Base-by-base conservation (phyloP, 345 rosid genomes). In the Odontarrhena argentea region DNA sequence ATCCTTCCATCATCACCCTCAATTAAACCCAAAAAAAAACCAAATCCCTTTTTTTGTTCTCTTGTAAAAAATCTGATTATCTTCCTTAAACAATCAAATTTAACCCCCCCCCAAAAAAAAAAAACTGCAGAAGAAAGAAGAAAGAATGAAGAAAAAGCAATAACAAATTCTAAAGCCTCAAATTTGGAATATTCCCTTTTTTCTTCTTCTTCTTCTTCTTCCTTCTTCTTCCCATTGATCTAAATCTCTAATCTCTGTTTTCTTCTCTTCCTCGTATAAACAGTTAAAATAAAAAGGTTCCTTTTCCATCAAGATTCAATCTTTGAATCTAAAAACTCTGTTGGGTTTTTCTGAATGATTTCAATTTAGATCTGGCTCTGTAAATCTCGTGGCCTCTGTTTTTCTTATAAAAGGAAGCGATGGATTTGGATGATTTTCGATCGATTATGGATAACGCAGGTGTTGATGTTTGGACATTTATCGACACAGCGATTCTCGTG, bases 361-460 rank as follows among this genome's bases (percentile, higher is more conserved):
- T 10, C 6, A 9, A 14, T 41, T 2, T 68, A 78, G 85, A 81
- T 81, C 85, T 76, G 79, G 49, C 63, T 52, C 42, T 62, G 70
- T 48, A 37, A 57, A 34, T 43, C 18, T 50, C 52, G 34, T 32
- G 36, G 36, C 1, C 58, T 76, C 72, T 43, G 71, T 59, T 75
- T 49, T 70, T 30, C 3, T 37, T 43, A n/a, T 70, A 32, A 32
- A 6, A 32, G 4, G 4, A 6, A 4, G 41, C 2, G 1, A 93
- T 94, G 97, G 97, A 94, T 87, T 77, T 87, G 67, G 97, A 84
- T 32, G 95, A 88, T 79, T 86, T 94, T 38, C 80, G 99, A 64
- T 79, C 87, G 30, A 73, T 91, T 59, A 75, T 91, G 47, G 91
- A 88, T 9, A 83, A 81, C 52, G 82, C 91, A 3, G 96, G 91